Evolutionary conservation across 2,329 filamentous ascomycete species (phyloP).

Genomic region (Penicillium thymicola): DNA sequence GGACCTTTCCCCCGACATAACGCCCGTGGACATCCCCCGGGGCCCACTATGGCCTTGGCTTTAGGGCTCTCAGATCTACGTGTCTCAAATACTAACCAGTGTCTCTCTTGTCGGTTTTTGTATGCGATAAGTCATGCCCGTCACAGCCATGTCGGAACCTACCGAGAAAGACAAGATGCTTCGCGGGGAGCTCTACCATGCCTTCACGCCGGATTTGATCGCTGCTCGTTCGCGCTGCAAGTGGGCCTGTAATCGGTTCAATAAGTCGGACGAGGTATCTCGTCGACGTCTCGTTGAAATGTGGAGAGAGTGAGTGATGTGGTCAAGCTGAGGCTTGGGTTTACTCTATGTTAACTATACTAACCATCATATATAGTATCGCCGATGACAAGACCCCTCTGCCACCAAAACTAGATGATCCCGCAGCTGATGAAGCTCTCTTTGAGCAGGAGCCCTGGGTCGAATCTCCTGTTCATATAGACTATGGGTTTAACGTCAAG

Average conservation of each 20-base stretch:
- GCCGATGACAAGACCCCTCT: slow-evolving; percentile 60
- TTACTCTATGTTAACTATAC: neutral
- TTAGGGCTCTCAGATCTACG: neutral
- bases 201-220: slow-evolving; percentile 66
- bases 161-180: slow-evolving; percentile 52
- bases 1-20: slow-evolving; percentile 1
- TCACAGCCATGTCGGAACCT: slow-evolving; percentile 14
- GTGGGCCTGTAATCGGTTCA: slow-evolving; percentile 61
- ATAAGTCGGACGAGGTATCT: slow-evolving; percentile 57
- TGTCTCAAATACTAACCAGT: neutral
- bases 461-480: slow-evolving; percentile 65
- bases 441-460: slow-evolving; percentile 67
- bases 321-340: neutral
- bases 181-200: slow-evolving; percentile 68
- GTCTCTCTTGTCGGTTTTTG: no score
- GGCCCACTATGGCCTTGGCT: neutral
- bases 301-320: slow-evolving; percentile 64
- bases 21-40: neutral
- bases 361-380: slow-evolving; percentile 49
- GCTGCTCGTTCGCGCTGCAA: slow-evolving; percentile 62
- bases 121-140: neutral
- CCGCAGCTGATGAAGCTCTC: slow-evolving; percentile 62
- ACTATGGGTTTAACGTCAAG: slow-evolving; percentile 74
- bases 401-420: slow-evolving; percentile 55
- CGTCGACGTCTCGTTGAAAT: slow-evolving; percentile 63